Evolutionary conservation across 768 basidiomycete species (phyloP), one percentile per base, ranked within the genome.

Genomic region (Calocybe indica): DNA sequence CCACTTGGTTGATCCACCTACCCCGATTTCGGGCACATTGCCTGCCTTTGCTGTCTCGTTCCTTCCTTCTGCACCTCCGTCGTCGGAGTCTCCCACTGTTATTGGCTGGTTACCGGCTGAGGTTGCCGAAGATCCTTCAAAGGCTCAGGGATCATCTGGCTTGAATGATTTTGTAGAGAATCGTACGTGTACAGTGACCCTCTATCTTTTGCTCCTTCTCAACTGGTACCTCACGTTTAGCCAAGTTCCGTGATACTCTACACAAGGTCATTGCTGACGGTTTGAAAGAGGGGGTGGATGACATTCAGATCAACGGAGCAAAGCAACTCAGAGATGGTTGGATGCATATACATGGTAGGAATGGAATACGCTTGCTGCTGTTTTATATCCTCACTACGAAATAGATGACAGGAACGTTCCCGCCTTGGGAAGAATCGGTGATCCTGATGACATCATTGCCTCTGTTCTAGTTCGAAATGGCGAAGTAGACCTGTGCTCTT

Each of bases 391-490:
- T 12, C 14, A 11, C 8, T 1, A n/a, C 4, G 5, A n/a, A 37
- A 12, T 43, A 90, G 89, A 92, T 58, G 70, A 73, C 40, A 75
- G 89, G 37, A 91, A 92, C 48, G 57, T 88, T 5, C 90, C 89
- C 1, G 75, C 86, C 9, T 61, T 88, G 6, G 83, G 82, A 1
- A 73, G 89, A 39, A 83, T 90, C 43, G 87, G 88, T 10, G 85
- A 89, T 58, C 83, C 86, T 1, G 89, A 92, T 55, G 90, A 92
- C 61, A 92, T 92, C 50, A 73, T 92, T 40, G 89, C 74, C 2
- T 76, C 84, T 1, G 88, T 92, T 8, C 69, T 83, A 6, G 86
- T 92, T 5, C 69, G 83, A 50, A 73, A 82, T 47, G 78, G 87
- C 58, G 74, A 82, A 72, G 85, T 22, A 22, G 4, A 22, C 82